phyloP scores from a whole-genome alignment of 495 filamentous ascomycete genomes.

The Neurospora sp. region DNA sequence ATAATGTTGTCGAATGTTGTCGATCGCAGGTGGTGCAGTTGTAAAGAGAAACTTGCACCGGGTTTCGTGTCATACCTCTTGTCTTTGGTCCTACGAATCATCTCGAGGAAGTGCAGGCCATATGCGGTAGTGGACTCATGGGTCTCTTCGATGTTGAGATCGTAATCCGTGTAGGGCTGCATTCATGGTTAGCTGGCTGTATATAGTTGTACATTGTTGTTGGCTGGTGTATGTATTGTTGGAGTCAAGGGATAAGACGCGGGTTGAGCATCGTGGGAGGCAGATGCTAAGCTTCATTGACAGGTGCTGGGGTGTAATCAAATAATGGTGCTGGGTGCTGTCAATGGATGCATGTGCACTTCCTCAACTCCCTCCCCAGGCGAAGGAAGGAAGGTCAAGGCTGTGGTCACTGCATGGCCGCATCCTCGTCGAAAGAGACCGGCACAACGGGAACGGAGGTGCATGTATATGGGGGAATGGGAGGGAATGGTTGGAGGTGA shows the following conservation, averaged over 20 bases:
- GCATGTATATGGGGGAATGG: not conserved
- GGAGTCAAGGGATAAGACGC: not conserved
- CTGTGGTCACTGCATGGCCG: not conserved
- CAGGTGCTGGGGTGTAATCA: not conserved
- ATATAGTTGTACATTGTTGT: not conserved
- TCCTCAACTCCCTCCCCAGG: not conserved
- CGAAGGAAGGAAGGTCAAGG: not conserved
- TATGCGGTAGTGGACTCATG: conserved; percentile 53
- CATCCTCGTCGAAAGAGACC: not conserved
- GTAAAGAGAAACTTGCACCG: not conserved
- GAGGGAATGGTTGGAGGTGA: not conserved
- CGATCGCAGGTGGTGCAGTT: not conserved
- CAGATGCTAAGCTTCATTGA: not conserved
- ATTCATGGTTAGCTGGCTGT: conserved; percentile 7
- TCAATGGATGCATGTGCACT: not conserved
- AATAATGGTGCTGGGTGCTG: not conserved
- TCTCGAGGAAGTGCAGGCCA: conserved; percentile 55
- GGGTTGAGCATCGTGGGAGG: not conserved
- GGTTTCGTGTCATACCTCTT: conserved; percentile 47
- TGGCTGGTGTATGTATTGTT: not conserved
- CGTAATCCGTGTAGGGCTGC: conserved; percentile 21
- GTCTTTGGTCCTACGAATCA: conserved; percentile 55
- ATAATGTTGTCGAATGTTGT: not conserved
- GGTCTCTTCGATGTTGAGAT: conserved; percentile 42
- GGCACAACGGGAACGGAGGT: not conserved